These are phyloP conservation scores for Balamuthia mandrillaris DNA, from an alignment of 208 protist genomes.

Conservation along the genomic window DNA sequence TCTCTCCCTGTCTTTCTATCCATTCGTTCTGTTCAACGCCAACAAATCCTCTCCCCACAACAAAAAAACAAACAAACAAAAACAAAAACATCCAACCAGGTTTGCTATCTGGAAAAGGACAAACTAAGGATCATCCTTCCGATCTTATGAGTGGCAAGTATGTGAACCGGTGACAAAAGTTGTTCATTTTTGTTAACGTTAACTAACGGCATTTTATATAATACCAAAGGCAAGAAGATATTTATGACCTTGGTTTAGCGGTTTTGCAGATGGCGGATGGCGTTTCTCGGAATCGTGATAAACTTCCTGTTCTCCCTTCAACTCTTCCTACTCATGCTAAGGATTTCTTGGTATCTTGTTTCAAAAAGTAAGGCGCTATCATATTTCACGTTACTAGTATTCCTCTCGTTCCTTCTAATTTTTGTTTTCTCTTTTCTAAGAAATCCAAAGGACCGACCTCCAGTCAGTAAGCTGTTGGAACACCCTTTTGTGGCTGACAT, in stretches of 20 bases:
- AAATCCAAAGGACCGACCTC: not conserved
- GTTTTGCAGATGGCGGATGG: slow-evolving; percentile 27
- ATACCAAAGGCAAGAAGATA: not conserved
- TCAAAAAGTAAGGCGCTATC: not conserved
- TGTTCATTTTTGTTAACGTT: not conserved
- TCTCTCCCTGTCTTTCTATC: not conserved
- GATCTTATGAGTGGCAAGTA: not conserved
- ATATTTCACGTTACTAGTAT: too few species aligned
- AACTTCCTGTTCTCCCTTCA: not conserved
- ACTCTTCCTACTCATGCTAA: not conserved
- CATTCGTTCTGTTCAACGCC: not conserved
- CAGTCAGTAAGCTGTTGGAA: not conserved
- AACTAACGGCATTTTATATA: not conserved
- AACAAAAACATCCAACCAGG: too few species aligned
- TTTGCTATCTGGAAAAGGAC: too few species aligned
- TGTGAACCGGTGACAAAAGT: not conserved
- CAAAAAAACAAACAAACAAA: too few species aligned
- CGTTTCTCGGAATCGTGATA: not conserved
- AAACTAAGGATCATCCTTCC: not conserved
- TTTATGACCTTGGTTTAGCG: not conserved
- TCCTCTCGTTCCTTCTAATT: too few species aligned
- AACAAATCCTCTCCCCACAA: too few species aligned
- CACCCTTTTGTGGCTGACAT: slow-evolving; percentile 21
- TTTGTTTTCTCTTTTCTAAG: too few species aligned
- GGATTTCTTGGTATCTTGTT: not conserved